Evolutionary conservation across 176 grass and related monocot species (phyloP).

Genomic region (Guadua angustifolia): DNA sequence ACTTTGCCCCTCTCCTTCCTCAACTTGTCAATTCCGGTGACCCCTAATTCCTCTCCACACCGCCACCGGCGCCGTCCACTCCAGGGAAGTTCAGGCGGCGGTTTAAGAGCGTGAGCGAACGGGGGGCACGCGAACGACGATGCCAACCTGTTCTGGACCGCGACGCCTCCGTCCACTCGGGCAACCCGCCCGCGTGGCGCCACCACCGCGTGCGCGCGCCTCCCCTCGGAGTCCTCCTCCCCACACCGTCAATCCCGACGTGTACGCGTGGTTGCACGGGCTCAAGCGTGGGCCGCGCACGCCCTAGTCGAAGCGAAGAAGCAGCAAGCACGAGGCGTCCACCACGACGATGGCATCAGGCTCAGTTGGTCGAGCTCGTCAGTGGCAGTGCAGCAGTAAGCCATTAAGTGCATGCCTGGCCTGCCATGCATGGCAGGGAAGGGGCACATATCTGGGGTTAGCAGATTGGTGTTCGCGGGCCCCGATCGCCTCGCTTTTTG

Average conservation of each 20-base stretch:
- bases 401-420: not conserved
- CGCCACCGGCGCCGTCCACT: no score
- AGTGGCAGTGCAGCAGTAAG: not conserved
- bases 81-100: no score
- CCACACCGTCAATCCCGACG: slow-evolving; percentile 11
- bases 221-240: slow-evolving; percentile 43
- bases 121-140: no score
- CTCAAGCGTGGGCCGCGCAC: slow-evolving; percentile 66
- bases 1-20: no score
- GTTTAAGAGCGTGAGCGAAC: no score
- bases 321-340: slow-evolving; percentile 36
- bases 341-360: not conserved
- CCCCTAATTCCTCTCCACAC: no score
- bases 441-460: not conserved
- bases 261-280: slow-evolving; percentile 63
- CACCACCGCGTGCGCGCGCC: slow-evolving; percentile 65
- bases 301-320: slow-evolving; percentile 58
- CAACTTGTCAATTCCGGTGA: no score
- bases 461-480: not conserved
- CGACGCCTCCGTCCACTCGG: slow-evolving; percentile 53
- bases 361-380: no score
- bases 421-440: not conserved
- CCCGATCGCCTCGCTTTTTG: not conserved
- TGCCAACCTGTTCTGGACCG: no score
- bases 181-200: slow-evolving; percentile 68